Conservation (phyloP, 1,284 basidiomycete species). For the Marasmius oreades region DNA sequence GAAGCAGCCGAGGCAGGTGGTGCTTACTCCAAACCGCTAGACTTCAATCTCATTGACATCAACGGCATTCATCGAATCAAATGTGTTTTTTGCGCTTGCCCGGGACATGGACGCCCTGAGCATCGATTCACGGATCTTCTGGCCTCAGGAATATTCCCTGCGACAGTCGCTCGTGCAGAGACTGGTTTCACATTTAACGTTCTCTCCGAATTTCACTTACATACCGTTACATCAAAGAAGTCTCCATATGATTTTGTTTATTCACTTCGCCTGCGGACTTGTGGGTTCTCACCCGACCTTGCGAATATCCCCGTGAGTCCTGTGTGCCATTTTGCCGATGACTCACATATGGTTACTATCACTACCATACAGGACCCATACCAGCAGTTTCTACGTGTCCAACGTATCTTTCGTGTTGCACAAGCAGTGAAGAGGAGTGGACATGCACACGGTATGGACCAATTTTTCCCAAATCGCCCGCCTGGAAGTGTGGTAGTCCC, state of each 20-base stretch:
- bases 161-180: background rate
- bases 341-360: background rate
- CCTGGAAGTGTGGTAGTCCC: conserved; percentile 4
- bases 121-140: background rate
- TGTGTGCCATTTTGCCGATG: background rate
- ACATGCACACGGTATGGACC: background rate
- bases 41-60: background rate
- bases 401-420: conserved; percentile 11
- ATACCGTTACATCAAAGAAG: background rate
- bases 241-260: background rate
- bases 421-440: conserved; percentile 5
- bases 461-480: conserved; percentile 1
- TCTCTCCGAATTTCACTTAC: background rate
- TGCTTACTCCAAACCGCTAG: background rate
- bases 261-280: background rate
- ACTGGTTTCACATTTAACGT: background rate
- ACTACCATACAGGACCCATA: conserved; percentile 8
- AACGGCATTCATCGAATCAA: background rate
- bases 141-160: background rate
- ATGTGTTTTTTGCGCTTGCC: background rate
- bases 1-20: background rate
- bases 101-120: background rate
- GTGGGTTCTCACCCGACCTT: too few relatives aligned
- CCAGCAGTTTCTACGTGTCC: conserved; percentile 8
- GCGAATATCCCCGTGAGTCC: background rate